These are phyloP conservation scores for Taphrina communis DNA, from an alignment of 1,139 yeast species.

Conservation along the genomic window DNA sequence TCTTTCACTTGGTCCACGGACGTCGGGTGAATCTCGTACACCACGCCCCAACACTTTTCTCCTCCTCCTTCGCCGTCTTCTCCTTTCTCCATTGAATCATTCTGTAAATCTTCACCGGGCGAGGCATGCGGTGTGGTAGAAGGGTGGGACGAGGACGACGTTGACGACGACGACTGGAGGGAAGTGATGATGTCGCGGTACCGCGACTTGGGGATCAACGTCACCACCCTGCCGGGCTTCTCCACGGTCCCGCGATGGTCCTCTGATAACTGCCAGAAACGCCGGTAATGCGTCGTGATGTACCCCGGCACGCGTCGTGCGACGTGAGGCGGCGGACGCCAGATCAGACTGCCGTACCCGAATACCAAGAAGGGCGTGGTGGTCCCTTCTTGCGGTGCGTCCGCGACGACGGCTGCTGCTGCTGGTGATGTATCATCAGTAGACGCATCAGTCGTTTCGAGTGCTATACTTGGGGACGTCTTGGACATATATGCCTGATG, in stretches of 20 bases:
- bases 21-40: slow-evolving; percentile 76
- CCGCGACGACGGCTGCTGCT: too few species aligned
- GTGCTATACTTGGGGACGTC: neutral
- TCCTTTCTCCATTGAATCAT: too few species aligned
- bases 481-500: neutral
- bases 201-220: slow-evolving; percentile 66
- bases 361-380: slow-evolving; percentile 54
- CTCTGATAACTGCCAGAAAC: slow-evolving; percentile 76
- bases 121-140: slow-evolving; percentile 23
- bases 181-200: slow-evolving; percentile 55
- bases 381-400: neutral
- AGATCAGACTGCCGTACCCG: slow-evolving; percentile 89
- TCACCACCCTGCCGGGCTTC: slow-evolving; percentile 84
- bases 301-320: slow-evolving; percentile 72
- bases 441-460: neutral
- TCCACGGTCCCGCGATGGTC: slow-evolving; percentile 92
- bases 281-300: slow-evolving; percentile 72
- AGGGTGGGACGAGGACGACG: neutral
- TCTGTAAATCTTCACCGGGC: neutral
- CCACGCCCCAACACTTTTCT: slow-evolving; percentile 76
- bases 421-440: neutral
- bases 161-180: slow-evolving; percentile 51
- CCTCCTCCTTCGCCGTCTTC: slow-evolving; percentile 46
- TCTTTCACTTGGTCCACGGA: slow-evolving; percentile 65
- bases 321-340: slow-evolving; percentile 85